A percentile compares a stretch with the other conserved stretches of the same genome.
Conservation (phyloP, 2,329 filamentous ascomycete species). For the Westerdykella sp. region DNA sequence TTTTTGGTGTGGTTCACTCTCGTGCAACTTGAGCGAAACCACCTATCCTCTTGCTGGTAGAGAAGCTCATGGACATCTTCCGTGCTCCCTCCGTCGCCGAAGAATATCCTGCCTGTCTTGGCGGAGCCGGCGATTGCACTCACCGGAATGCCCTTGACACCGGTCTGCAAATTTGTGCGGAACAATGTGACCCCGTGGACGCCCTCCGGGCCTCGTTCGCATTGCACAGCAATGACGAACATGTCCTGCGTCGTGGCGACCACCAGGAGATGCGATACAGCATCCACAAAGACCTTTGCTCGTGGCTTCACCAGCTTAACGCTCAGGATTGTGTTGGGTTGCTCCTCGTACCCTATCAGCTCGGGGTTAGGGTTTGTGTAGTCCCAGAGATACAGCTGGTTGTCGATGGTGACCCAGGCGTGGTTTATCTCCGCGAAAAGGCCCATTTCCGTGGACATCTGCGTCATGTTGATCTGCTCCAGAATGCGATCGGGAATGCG, state of each 20-base stretch:
- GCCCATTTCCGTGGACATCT: slow-evolving; percentile 89
- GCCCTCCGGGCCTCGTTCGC: slow-evolving; percentile 58
- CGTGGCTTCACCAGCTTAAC: slow-evolving; percentile 83
- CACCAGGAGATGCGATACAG: slow-evolving; percentile 82
- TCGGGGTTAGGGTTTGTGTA: slow-evolving; percentile 90
- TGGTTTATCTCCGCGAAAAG: slow-evolving; percentile 92
- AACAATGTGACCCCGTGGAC: slow-evolving; percentile 72
- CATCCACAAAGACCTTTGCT: slow-evolving; percentile 75
- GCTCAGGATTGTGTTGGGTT: slow-evolving; percentile 80
- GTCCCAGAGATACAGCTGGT: slow-evolving; percentile 94
- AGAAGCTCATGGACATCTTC: slow-evolving; percentile 90
- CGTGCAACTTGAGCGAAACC: slow-evolving; percentile 84
- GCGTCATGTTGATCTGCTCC: slow-evolving; percentile 81
- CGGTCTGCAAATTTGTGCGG: slow-evolving; percentile 77
- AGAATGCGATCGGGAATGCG: slow-evolving; percentile 88
- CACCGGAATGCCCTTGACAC: slow-evolving; percentile 70
- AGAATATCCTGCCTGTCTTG: slow-evolving; percentile 85
- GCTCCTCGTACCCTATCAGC: slow-evolving; percentile 86
- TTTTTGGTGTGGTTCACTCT: slow-evolving; percentile 81
- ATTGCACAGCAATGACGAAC: slow-evolving; percentile 75
- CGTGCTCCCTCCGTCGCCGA: slow-evolving; percentile 64
- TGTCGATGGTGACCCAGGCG: slow-evolving; percentile 94
- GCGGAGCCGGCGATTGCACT: slow-evolving; percentile 70
- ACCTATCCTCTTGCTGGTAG: slow-evolving; percentile 95
- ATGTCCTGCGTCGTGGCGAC: slow-evolving; percentile 83